phyloP scores from a whole-genome alignment of 2,329 filamentous ascomycete species.

The Monosporascus ibericus region DNA sequence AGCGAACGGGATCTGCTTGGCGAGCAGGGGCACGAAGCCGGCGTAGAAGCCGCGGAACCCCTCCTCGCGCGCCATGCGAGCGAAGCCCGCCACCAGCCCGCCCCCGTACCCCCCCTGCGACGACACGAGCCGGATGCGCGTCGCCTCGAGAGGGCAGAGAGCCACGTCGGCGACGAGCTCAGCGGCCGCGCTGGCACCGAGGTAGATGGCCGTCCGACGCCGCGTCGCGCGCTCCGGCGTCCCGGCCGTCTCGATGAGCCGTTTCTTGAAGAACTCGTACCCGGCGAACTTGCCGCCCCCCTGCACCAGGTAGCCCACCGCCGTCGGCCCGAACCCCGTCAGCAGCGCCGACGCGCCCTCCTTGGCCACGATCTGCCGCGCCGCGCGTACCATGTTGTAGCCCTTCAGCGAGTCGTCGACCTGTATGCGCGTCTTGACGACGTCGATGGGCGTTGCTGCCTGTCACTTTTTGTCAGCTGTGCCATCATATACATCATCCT shows the following conservation, averaged over 20 bases:
- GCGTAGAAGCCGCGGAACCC: slow-evolving; percentile 82
- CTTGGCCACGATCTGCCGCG: slow-evolving; percentile 68
- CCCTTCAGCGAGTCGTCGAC: slow-evolving; percentile 84
- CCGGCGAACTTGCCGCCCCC: slow-evolving; percentile 88
- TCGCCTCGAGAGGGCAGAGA: slow-evolving; percentile 87
- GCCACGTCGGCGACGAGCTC: slow-evolving; percentile 73
- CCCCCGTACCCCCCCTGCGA: slow-evolving; percentile 71
- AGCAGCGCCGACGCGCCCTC: slow-evolving; percentile 76
- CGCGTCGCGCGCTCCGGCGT: slow-evolving; percentile 38
- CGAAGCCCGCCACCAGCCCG: slow-evolving; percentile 66
- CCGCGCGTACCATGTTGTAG: slow-evolving; percentile 73
- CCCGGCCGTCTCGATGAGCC: slow-evolving; percentile 65
- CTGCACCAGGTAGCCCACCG: slow-evolving; percentile 83
- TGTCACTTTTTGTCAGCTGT: slow-evolving; percentile 14
- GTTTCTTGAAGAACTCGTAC: slow-evolving; percentile 93
- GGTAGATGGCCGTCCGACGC: slow-evolving; percentile 57
- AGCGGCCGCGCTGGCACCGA: slow-evolving; percentile 62
- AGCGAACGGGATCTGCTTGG: slow-evolving; percentile 89
- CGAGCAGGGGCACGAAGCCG: slow-evolving; percentile 79
- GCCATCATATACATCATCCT: background rate
- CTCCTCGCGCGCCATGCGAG: slow-evolving; percentile 69
- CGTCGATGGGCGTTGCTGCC: slow-evolving; percentile 52
- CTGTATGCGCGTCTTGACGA: slow-evolving; percentile 89
- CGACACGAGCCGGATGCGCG: slow-evolving; percentile 70
- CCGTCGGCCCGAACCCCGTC: slow-evolving; percentile 79